These are phyloP conservation scores for Venturia pyrina DNA, from an alignment of 2,329 filamentous ascomycete genomes.

Conservation along the genomic window DNA sequence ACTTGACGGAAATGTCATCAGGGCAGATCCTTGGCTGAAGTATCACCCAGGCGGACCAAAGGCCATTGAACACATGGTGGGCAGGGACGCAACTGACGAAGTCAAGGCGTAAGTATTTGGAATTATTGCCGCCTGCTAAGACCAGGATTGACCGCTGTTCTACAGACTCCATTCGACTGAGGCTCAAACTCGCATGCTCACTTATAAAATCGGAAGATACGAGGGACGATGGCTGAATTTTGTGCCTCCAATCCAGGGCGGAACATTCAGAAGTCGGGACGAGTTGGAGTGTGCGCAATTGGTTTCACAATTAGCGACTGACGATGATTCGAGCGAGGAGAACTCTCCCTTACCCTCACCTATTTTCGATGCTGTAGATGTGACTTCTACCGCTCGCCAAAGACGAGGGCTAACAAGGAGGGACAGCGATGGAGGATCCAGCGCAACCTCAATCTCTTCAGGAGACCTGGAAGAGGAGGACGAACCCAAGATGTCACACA, in stretches of 20 bases:
- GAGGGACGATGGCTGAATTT: slow-evolving; percentile 82
- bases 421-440: slow-evolving; percentile 3
- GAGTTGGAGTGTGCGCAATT: slow-evolving; percentile 26
- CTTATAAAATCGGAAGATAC: slow-evolving; percentile 74
- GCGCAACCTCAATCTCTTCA: slow-evolving; percentile 30
- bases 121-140: slow-evolving; percentile 1
- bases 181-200: slow-evolving; percentile 64
- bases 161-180: slow-evolving; percentile 70
- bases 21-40: slow-evolving; percentile 76
- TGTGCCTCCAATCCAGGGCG: slow-evolving; percentile 82
- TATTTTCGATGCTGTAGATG: slow-evolving; percentile 45
- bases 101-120: slow-evolving; percentile 62
- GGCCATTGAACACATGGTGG: slow-evolving; percentile 86
- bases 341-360: slow-evolving; percentile 49
- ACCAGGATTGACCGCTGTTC: neutral
- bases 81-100: slow-evolving; percentile 88
- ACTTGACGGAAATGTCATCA: slow-evolving; percentile 69
- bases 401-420: neutral
- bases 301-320: slow-evolving; percentile 21
- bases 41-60: slow-evolving; percentile 91
- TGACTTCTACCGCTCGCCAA: slow-evolving; percentile 15
- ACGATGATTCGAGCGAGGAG: slow-evolving; percentile 35
- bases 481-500: slow-evolving; percentile 45
- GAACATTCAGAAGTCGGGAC: slow-evolving; percentile 53
- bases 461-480: slow-evolving; percentile 34